Evolutionary conservation across 1,284 basidiomycete genomes (phyloP), one percentile per base, ranked within the genome.

Genomic region (Irpex rosettiformis): DNA sequence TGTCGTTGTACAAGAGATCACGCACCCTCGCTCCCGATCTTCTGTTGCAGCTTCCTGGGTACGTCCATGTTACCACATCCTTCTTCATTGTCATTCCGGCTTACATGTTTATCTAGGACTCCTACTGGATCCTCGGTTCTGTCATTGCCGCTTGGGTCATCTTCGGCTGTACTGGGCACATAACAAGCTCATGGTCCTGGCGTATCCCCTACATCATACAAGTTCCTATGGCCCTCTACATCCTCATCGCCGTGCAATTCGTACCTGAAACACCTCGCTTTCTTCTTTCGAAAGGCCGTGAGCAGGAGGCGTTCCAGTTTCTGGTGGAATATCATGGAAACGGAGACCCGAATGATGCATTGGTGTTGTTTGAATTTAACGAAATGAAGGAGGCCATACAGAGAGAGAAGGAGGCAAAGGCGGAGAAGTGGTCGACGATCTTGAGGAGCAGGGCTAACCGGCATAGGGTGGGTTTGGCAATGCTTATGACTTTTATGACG

Each of bases 301-400:
- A 89, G 13, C 75, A 68, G 1, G 74, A 88, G 70, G 89, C 88
- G 5, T 71, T 88, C 37, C 71, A 77, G 47, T 80, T 77, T 3
- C 77, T 91, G 25, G 87, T 87, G 0, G 86, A 89, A 70, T 90
- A 89, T 70, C 89, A 91, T 62, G 87, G 86, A 24, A 83, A 88
- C 59, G 81, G 86, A 59, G 80, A 89, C 58, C 82, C 82, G 51
- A 71, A 84, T n/a, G 87, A 91, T 69, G 81, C 84, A 2, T 80
- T 92, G 21, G 85, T 91, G 29, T 74, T 80, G 59, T 87, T 85
- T 64, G 89, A 92, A 68, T 88, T 82, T 64, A 77, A 86, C 61
- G 89, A 91, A 74, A 92, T 92, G 75, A 87, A 83, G 72, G 77
- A 83, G n/a, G 84, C 87, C 22, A 79, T 90, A 55, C 79, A 82